Conservation (phyloP, 2,329 filamentous ascomycete species). For the Beauveria scarabaeidicola region DNA sequence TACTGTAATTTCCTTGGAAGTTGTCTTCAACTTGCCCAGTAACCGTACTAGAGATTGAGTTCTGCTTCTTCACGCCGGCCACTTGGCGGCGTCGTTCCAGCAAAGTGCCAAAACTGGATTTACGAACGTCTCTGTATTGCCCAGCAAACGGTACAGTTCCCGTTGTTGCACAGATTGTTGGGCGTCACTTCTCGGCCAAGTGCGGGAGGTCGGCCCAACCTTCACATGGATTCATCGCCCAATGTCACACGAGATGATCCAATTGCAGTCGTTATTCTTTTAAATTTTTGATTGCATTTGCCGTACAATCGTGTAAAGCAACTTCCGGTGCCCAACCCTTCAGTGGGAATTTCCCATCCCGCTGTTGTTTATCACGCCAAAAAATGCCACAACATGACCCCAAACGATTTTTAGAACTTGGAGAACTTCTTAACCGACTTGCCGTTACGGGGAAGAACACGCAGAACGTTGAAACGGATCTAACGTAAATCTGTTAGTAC, state of each 20-base stretch:
- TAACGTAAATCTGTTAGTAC: constrained; percentile 30
- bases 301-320: constrained; percentile 35
- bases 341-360: constrained; percentile 28
- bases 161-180: not conserved
- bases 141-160: not conserved
- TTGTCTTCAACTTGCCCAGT: not conserved
- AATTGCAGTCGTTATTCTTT: constrained; percentile 33
- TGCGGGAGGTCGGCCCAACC: not conserved
- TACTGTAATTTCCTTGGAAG: not conserved
- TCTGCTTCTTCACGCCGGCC: not conserved
- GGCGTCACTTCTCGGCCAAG: not conserved
- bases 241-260: not conserved
- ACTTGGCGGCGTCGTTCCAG: not conserved
- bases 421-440: constrained; percentile 96
- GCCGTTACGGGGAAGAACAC: constrained; percentile 93
- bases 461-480: constrained; percentile 99
- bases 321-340: constrained; percentile 34
- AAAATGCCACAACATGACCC: constrained; percentile 42
- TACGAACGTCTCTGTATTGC: not conserved
- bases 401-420: constrained; percentile 75
- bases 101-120: not conserved
- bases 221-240: not conserved
- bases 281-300: constrained; percentile 35
- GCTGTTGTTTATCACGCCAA: constrained; percentile 44
- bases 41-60: not conserved